Evolutionary conservation across 148 eudicot genomes (phyloP).

Genomic region (Rhododendron mucronatum): DNA sequence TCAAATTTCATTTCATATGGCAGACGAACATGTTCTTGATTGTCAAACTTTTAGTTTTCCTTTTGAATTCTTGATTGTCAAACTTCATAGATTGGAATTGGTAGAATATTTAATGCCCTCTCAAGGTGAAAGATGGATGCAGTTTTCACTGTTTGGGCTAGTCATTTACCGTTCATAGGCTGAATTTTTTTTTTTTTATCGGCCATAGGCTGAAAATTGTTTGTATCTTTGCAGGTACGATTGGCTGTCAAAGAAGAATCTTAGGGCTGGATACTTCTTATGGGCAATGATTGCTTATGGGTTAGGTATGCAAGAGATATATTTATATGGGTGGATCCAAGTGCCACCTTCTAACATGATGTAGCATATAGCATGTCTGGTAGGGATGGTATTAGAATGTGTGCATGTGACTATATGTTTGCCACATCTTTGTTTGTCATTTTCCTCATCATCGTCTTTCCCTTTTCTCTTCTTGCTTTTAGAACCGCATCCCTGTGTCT

Average conservation of each 20-base stretch:
- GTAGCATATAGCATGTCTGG: neutral
- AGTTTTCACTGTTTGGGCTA: neutral
- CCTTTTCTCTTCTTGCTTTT: neutral
- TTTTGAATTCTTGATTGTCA: neutral
- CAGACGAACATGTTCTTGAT: neutral
- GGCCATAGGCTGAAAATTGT: neutral
- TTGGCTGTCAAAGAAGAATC: conserved; percentile 83
- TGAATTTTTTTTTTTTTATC: neutral
- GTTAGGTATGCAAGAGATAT: conserved; percentile 42
- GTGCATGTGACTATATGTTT: neutral
- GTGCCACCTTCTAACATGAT: neutral
- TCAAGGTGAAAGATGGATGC: neutral
- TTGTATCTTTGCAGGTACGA: conserved; percentile 61
- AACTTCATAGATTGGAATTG: neutral
- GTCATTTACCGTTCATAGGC: neutral
- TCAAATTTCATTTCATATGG: neutral
- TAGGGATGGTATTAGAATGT: neutral
- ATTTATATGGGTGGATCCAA: neutral
- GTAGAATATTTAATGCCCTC: neutral
- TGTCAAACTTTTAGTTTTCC: neutral
- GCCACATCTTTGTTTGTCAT: neutral
- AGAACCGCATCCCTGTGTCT: neutral
- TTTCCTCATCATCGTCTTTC: neutral
- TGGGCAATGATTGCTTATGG: conserved; percentile 97
- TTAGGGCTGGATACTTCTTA: conserved; percentile 76